Evolutionary conservation across 2,329 filamentous ascomycete species (phyloP).

Genomic region (Trichoderma semiorbis): DNA sequence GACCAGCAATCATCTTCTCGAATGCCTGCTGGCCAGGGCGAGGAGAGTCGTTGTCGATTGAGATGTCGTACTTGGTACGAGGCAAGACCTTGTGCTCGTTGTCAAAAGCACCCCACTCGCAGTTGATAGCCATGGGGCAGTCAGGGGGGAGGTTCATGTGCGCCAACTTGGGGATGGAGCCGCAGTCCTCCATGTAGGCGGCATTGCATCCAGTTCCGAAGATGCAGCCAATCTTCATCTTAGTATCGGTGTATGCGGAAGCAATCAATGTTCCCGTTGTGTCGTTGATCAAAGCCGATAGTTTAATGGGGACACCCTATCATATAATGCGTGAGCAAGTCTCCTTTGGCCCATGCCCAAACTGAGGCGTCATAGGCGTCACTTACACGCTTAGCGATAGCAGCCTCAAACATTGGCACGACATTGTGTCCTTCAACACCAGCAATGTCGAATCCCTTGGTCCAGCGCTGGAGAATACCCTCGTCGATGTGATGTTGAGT

Average conservation of each 20-base stretch:
- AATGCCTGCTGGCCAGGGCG: conserved; percentile 92
- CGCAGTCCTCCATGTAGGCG: conserved; percentile 93
- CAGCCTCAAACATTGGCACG: conserved; percentile 80
- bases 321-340: conserved; percentile 15
- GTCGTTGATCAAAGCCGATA: conserved; percentile 93
- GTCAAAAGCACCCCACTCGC: conserved; percentile 95
- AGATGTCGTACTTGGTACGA: conserved; percentile 77
- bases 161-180: conserved; percentile 88
- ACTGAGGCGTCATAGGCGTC: not conserved
- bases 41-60: conserved; percentile 87
- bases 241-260: conserved; percentile 90
- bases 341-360: too few species aligned
- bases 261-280: conserved; percentile 96
- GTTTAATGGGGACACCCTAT: conserved; percentile 83
- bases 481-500: conserved; percentile 93
- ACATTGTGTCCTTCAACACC: conserved; percentile 90
- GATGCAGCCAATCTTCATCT: conserved; percentile 94
- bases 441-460: conserved; percentile 92
- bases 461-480: conserved; percentile 91
- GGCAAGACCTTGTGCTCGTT: conserved; percentile 89
- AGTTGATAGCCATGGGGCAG: conserved; percentile 91
- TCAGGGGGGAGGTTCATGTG: conserved; percentile 84
- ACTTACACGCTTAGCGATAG: conserved; percentile 57
- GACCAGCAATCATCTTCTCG: conserved; percentile 95
- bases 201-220: conserved; percentile 98